Evolutionary conservation across 176 grass and related monocot species (phyloP).

Genomic region (Avena eriantha): DNA sequence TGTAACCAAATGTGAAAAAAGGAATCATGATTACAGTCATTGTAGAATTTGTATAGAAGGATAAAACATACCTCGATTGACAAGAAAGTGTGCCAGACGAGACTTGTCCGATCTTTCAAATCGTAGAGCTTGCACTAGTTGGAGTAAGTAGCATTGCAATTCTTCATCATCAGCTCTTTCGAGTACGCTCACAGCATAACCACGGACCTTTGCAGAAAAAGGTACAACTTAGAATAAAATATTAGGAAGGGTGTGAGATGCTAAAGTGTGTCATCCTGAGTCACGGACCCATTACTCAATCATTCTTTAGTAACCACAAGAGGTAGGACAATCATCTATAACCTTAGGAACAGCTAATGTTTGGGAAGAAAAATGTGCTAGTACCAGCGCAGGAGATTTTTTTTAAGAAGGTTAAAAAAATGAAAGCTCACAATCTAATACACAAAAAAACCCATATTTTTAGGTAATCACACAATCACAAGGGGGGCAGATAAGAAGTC

Average conservation of each 20-base stretch:
- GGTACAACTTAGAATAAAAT: constrained; percentile 13
- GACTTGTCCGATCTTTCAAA: constrained; percentile 98
- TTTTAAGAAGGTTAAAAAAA: background rate
- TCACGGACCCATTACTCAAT: background rate
- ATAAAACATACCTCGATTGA: constrained; percentile 75
- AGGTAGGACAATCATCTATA: constrained; percentile 14
- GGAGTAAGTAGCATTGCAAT: constrained; percentile 94
- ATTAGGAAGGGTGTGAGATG: constrained; percentile 19
- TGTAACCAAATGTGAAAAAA: constrained; percentile 17
- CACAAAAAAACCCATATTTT: background rate
- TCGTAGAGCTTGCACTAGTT: constrained; percentile 97
- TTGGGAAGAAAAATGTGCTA: background rate
- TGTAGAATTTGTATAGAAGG: constrained; percentile 16
- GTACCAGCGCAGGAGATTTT: background rate
- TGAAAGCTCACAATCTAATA: background rate
- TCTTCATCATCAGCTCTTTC: constrained; percentile 98
- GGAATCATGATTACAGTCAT: constrained; percentile 13
- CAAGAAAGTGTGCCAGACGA: constrained; percentile 85
- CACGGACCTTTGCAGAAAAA: constrained; percentile 71
- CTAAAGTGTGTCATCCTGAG: background rate
- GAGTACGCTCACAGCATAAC: constrained; percentile 92
- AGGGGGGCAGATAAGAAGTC: too few species aligned
- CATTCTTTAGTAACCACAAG: background rate
- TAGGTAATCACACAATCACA: too few species aligned
- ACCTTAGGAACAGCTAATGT: background rate